Base-by-base conservation (phyloP, 2,329 filamentous ascomycete genomes). In the Septoria petroselini region DNA sequence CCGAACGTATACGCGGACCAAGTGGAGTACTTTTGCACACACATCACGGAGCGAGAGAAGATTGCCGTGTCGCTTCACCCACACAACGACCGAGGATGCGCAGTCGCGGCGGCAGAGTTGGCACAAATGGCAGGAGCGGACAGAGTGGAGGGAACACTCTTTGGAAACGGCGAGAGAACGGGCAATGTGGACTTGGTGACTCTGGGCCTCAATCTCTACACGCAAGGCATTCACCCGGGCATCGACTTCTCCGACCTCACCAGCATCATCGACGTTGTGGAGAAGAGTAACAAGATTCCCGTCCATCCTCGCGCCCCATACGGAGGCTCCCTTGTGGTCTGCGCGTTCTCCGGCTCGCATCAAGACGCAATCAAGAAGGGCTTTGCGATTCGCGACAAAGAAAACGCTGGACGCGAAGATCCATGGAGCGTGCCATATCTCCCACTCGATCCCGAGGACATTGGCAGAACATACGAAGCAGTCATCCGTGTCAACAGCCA, bases 401-500 rank as follows among this genome's bases (percentile, higher is more conserved):
- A 77, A 1, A 78, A 76, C 46, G 75, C 78, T 38, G 74, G 71
- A 4, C 74, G 79, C 65, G 82, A 91, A 49, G 81, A 84, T 64
- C 75, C 73, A 33, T 97, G 91, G 91, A 75, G 87, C 61, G 79
- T 96, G 31, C 91, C 91, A 0, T 97, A 97, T 67, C 84, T 97
- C 41, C 91, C 91, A 9, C 80, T 97, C 62, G 91, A 97, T 65
- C 91, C 91, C 4, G 79, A 86, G 65, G 91, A 97, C 65, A 95
- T 97, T 58, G 91, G 91, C 42, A 84, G 91, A 50, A 96, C 85
- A n/a, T 97, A 97, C 79, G 91, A 97, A 72, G 91, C 91, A 52
- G 86, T 97, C 66, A 97, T 97, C 67, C 87, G 91, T 53, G 91
- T 97, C 79, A 98, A 97, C 76, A 95, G 88, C 14, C 91, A 97